Conservation (phyloP, 352 stramenopile genomes). For the Saprolegnia parasitica region DNA sequence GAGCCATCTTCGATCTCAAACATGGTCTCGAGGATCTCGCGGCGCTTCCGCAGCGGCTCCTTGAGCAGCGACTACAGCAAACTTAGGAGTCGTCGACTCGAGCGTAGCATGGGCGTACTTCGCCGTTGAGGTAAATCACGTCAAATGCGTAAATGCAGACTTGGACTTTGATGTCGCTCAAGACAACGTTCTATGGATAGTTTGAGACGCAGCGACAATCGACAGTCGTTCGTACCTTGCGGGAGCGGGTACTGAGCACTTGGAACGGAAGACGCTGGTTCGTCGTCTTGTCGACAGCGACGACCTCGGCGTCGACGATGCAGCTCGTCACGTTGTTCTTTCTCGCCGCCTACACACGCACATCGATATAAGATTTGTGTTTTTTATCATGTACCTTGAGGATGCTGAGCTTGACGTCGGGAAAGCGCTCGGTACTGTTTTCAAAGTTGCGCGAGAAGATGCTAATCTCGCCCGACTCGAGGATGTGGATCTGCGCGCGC, state of each 20-base stretch:
- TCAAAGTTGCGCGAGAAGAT: constrained; percentile 99
- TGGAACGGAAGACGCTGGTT: constrained; percentile 98
- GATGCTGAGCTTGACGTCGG: constrained; percentile 80
- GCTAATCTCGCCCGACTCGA: constrained; percentile 81
- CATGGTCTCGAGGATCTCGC: constrained; percentile 85
- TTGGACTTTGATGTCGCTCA: constrained; percentile 87
- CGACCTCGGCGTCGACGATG: constrained; percentile 98
- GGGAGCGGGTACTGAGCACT: constrained; percentile 95
- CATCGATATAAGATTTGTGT: not conserved
- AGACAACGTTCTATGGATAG: constrained; percentile 52
- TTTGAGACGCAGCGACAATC: not conserved
- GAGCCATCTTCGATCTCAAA: constrained; percentile 91
- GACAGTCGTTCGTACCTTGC: constrained; percentile 61
- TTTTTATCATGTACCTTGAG: constrained; percentile 35
- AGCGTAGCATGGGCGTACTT: constrained; percentile 27
- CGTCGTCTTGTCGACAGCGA: constrained; percentile 95
- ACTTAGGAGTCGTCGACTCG: not conserved
- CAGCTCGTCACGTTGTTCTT: constrained; percentile 68
- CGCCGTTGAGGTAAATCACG: constrained; percentile 97
- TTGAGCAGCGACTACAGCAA: constrained; percentile 84
- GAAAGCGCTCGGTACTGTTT: constrained; percentile 97
- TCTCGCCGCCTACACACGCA: constrained; percentile 20
- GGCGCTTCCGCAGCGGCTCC: constrained; percentile 84
- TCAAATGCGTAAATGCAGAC: constrained; percentile 98
- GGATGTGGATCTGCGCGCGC: constrained; percentile 94